Evolutionary conservation across 805 yeast genomes (phyloP).

Genomic region (Candida ficus): DNA sequence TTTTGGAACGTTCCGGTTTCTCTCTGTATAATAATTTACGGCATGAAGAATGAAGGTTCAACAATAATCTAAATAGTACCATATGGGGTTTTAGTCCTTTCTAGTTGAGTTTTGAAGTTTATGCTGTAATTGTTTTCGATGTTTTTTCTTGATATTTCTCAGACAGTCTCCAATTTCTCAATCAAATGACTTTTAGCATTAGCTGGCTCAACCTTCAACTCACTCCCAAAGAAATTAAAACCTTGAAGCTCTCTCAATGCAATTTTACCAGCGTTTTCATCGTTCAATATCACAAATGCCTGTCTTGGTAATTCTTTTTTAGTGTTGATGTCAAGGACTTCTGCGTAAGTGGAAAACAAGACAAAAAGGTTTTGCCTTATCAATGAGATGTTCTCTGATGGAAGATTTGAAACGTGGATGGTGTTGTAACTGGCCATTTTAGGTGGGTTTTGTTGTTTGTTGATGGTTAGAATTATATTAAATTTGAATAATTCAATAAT

Average conservation of each 20-base stretch:
- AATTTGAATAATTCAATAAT: too few species aligned
- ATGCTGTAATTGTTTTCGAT: too few species aligned
- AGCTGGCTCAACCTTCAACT: conserved; percentile 41
- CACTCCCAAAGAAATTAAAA: conserved; percentile 48
- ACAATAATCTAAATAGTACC: too few species aligned
- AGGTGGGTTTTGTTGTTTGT: not conserved
- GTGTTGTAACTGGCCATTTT: conserved; percentile 4
- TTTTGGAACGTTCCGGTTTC: too few species aligned
- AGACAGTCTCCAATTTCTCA: conserved; percentile 1
- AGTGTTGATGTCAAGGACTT: conserved; percentile 48
- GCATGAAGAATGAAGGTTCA: too few species aligned
- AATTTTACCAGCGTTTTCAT: conserved; percentile 42
- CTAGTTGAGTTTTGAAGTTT: too few species aligned
- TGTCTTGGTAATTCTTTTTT: conserved; percentile 46
- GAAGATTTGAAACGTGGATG: conserved; percentile 7
- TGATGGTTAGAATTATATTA: too few species aligned
- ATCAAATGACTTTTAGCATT: conserved; percentile 26
- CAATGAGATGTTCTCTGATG: conserved; percentile 26
- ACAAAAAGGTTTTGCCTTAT: conserved; percentile 52
- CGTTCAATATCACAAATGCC: conserved; percentile 55
- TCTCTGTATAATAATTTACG: too few species aligned
- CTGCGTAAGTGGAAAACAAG: conserved; percentile 60
- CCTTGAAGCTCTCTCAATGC: conserved; percentile 46
- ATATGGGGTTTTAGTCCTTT: too few species aligned
- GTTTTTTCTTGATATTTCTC: too few species aligned